Evolutionary conservation across 257 asterid genomes (phyloP).

Genomic region (Ligustrum vulgare): DNA sequence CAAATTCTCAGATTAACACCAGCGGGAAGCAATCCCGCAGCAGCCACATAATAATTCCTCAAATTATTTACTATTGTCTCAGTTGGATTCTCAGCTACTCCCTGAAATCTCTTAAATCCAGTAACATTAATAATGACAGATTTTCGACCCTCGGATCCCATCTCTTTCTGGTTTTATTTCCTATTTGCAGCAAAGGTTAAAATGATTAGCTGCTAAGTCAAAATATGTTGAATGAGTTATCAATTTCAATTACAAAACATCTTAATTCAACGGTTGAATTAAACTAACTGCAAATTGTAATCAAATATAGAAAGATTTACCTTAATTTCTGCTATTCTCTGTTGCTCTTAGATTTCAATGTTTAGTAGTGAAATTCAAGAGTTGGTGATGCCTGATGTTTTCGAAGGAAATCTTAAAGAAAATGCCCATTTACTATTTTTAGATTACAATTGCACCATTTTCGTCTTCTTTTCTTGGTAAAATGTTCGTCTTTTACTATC

Average conservation of each 20-base stretch:
- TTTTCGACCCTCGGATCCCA: slow-evolving; percentile 61
- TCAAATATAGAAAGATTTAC: slow-evolving; percentile 1
- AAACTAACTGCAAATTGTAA: neutral
- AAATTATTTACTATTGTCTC: slow-evolving; percentile 44
- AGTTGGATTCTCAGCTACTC: slow-evolving; percentile 55
- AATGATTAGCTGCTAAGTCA: slow-evolving; percentile 17
- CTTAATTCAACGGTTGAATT: neutral
- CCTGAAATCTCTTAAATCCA: slow-evolving; percentile 64
- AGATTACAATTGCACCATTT: slow-evolving; percentile 17
- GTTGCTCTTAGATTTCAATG: neutral
- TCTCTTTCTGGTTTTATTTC: slow-evolving; percentile 29
- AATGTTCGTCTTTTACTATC: neutral
- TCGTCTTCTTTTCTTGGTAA: neutral
- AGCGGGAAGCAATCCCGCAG: slow-evolving; percentile 37
- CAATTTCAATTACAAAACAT: neutral
- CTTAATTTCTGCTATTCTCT: neutral
- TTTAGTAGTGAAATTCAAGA: neutral
- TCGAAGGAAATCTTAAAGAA: neutral
- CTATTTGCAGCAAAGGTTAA: slow-evolving; percentile 11
- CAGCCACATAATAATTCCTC: slow-evolving; percentile 41
- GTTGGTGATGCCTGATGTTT: neutral
- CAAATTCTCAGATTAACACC: slow-evolving; percentile 50
- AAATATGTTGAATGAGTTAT: neutral
- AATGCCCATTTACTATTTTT: neutral
- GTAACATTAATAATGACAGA: slow-evolving; percentile 52